These are phyloP conservation scores for Nemania bipapillata DNA, from an alignment of 2,329 filamentous ascomycete genomes.

Conservation along the genomic window DNA sequence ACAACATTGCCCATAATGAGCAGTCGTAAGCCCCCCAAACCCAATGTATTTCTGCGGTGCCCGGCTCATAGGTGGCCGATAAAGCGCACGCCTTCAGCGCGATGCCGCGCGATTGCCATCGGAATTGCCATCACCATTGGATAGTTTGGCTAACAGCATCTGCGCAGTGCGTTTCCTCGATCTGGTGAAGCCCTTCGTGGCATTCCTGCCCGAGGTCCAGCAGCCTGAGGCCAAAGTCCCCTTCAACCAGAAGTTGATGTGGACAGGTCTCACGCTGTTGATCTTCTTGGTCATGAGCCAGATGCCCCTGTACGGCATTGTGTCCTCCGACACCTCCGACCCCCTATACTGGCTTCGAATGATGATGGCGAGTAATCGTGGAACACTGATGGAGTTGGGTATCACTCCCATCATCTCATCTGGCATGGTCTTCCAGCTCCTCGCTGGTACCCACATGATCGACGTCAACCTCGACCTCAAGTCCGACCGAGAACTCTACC, in stretches of 20 bases:
- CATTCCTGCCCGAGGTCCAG: conserved; percentile 98
- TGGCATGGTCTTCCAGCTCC: conserved; percentile 99
- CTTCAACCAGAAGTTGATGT: conserved; percentile 99
- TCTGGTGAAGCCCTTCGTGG: conserved; percentile 99
- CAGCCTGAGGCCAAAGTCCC: conserved; percentile 97
- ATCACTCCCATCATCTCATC: conserved; percentile 99
- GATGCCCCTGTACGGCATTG: conserved; percentile 99
- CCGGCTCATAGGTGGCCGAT: conserved; percentile 1
- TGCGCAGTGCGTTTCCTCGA: conserved; percentile 94
- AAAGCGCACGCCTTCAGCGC: conserved; percentile 32
- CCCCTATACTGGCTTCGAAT: conserved; percentile 99
- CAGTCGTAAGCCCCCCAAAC: conserved; percentile 51
- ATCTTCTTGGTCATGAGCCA: conserved; percentile 99
- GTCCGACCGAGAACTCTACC: conserved; percentile 99
- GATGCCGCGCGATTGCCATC: no score
- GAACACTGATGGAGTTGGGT: conserved; percentile 94
- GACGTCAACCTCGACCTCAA: conserved; percentile 99
- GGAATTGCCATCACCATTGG: conserved; percentile 1
- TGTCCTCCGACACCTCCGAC: conserved; percentile 97
- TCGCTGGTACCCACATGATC: conserved; percentile 98
- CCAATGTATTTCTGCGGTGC: conserved; percentile 8
- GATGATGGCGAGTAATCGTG: conserved; percentile 99
- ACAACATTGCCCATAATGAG: conserved; percentile 52
- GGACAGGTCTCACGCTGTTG: conserved; percentile 91
- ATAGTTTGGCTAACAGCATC: conserved; percentile 40